phyloP scores from a whole-genome alignment of 2,329 filamentous ascomycete genomes.

The Pseudocercospora macadamiae region DNA sequence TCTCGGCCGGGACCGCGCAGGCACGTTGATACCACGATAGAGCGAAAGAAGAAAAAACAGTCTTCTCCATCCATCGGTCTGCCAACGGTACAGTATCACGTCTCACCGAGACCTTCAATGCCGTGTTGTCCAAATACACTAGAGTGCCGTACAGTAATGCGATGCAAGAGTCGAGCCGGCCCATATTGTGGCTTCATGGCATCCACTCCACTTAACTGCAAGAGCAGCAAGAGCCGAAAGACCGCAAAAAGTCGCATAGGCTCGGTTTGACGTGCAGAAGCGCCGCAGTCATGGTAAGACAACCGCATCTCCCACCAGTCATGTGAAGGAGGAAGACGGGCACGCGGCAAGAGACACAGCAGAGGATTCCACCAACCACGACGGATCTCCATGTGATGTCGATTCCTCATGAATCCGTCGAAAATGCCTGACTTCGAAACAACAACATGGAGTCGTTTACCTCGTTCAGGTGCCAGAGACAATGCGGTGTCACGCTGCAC shows the following conservation, averaged over 20 bases:
- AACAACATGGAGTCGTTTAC: neutral
- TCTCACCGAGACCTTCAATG: neutral
- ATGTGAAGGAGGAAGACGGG: neutral
- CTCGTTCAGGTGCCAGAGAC: too few relatives aligned
- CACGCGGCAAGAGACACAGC: conserved; percentile 7
- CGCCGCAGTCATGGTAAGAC: neutral
- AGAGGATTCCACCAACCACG: conserved; percentile 3
- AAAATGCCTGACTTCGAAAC: neutral
- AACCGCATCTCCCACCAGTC: conserved; percentile 1
- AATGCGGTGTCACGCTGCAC: too few relatives aligned
- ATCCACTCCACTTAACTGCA: neutral
- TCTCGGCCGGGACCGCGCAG: conserved; percentile 2
- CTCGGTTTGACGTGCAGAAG: neutral
- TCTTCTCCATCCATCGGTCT: too few relatives aligned
- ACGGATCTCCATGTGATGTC: neutral
- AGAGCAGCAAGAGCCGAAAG: neutral
- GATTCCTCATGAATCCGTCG: neutral
- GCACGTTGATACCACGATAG: neutral
- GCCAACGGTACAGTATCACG: neutral
- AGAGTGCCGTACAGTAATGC: conserved; percentile 2
- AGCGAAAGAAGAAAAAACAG: neutral
- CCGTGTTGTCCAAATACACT: conserved; percentile 1
- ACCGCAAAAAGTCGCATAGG: neutral
- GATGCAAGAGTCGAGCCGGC: neutral
- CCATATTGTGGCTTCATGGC: neutral